Evolutionary conservation across 768 basidiomycete species (phyloP).

Genomic region (Leccinum longicurvipes): DNA sequence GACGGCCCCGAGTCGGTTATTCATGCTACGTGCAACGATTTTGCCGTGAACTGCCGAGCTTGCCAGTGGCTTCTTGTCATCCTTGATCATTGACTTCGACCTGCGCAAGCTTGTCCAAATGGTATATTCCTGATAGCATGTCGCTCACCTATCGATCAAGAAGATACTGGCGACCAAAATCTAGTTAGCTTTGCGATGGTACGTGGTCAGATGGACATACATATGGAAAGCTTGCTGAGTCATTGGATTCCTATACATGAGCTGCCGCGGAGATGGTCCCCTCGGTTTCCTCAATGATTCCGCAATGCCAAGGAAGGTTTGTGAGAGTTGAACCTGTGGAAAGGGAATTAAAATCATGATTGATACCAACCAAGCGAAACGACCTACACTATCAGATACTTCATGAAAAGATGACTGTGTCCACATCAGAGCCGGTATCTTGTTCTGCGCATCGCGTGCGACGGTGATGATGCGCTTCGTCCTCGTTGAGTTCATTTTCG

Average conservation of each 20-base stretch:
- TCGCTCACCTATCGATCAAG: constrained; percentile 19
- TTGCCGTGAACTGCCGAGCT: constrained; percentile 33
- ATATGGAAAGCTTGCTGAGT: constrained; percentile 55
- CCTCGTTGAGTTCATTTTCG: constrained; percentile 12
- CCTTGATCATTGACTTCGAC: constrained; percentile 47
- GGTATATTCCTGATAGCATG: neutral
- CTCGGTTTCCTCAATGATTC: constrained; percentile 52
- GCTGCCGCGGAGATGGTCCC: constrained; percentile 42
- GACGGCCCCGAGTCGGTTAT: constrained; percentile 57
- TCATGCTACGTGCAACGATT: neutral
- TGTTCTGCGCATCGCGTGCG: constrained; percentile 45
- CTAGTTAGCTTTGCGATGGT: neutral
- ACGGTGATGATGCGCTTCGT: constrained; percentile 47
- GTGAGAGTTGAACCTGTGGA: constrained; percentile 45
- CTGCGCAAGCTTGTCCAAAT: constrained; percentile 24
- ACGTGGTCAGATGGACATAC: constrained; percentile 32
- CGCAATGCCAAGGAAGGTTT: constrained; percentile 54
- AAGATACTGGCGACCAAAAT: constrained; percentile 8
- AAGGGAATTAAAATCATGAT: neutral
- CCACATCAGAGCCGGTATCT: constrained; percentile 23
- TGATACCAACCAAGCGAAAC: neutral
- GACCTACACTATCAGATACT: constrained; percentile 47
- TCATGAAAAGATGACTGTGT: constrained; percentile 45
- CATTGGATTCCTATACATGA: constrained; percentile 49
- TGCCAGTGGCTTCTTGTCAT: constrained; percentile 40